A percentile compares a stretch with the other conserved stretches of the same genome.
Evolutionary conservation across 306 rosid species (phyloP).

Genomic region (Sesbania bispinosa): DNA sequence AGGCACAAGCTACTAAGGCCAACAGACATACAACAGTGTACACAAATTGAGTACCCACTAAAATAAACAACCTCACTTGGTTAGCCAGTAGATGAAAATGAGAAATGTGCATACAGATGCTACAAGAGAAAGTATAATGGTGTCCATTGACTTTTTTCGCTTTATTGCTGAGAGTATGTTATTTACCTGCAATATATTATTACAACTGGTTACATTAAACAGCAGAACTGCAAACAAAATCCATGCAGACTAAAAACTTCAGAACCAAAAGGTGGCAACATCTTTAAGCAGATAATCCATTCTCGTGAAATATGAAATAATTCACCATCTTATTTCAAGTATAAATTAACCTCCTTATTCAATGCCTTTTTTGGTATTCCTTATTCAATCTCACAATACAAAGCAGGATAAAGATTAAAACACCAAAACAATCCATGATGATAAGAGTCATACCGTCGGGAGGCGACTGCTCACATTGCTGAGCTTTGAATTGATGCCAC

Average conservation of each 20-base stretch:
- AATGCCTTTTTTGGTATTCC: background rate
- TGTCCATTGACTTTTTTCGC: slow-evolving; percentile 92
- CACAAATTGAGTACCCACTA: slow-evolving; percentile 7
- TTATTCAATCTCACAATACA: slow-evolving; percentile 2
- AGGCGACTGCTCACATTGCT: slow-evolving; percentile 92
- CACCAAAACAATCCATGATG: background rate
- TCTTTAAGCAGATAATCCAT: background rate
- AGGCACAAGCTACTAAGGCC: slow-evolving; percentile 17
- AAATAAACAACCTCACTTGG: slow-evolving; percentile 53
- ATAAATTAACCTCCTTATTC: background rate
- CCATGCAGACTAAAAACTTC: background rate
- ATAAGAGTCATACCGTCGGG: slow-evolving; percentile 64
- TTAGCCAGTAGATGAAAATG: slow-evolving; percentile 82
- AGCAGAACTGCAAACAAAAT: background rate
- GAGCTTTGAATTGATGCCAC: slow-evolving; percentile 95
- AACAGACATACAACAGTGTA: slow-evolving; percentile 25
- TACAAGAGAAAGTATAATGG: slow-evolving; percentile 78
- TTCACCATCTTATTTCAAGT: background rate
- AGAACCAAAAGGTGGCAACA: background rate
- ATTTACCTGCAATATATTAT: slow-evolving; percentile 69
- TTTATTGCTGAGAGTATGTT: slow-evolving; percentile 67
- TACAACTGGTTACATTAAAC: slow-evolving; percentile 15
- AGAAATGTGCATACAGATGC: slow-evolving; percentile 93
- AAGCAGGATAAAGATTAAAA: background rate
- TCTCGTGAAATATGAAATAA: background rate